Evolutionary conservation across 2,329 filamentous ascomycete species (phyloP).

Genomic region (Alternaria sp.): DNA sequence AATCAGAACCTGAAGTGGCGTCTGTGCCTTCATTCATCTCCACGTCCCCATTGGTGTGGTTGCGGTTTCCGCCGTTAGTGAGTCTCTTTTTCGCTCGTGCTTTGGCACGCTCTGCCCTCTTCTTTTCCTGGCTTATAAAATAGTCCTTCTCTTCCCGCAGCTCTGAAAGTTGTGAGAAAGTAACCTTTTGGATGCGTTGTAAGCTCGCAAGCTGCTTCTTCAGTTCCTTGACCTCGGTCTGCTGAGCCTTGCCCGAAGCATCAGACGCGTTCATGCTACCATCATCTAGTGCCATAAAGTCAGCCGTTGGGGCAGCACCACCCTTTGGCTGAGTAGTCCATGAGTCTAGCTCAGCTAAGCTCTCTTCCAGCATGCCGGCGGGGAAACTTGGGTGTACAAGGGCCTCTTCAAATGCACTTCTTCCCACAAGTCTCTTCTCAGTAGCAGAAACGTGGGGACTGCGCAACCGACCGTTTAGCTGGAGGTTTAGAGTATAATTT

Average conservation of each 20-base stretch:
- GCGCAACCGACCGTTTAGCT: slow-evolving; percentile 59
- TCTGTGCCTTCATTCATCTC: slow-evolving; percentile 39
- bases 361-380: slow-evolving; percentile 49
- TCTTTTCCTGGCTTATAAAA: slow-evolving; percentile 43
- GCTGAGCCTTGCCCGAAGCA: slow-evolving; percentile 13
- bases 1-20: slow-evolving; percentile 30
- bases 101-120: slow-evolving; percentile 34
- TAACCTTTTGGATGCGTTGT: slow-evolving; percentile 56
- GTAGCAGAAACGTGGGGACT: slow-evolving; percentile 42
- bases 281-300: slow-evolving; percentile 43
- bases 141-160: slow-evolving; percentile 53
- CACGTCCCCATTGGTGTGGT: slow-evolving; percentile 32
- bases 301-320: slow-evolving; percentile 31
- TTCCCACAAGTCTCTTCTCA: slow-evolving; percentile 23
- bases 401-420: slow-evolving; percentile 50
- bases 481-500: slow-evolving; percentile 71
- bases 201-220: slow-evolving; percentile 54
- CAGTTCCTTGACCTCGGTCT: slow-evolving; percentile 46
- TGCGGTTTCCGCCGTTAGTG: slow-evolving; percentile 27
- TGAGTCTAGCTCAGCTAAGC: slow-evolving; percentile 44
- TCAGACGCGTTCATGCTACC: slow-evolving; percentile 8
- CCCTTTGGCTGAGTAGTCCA: slow-evolving; percentile 37
- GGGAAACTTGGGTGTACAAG: slow-evolving; percentile 56
- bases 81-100: slow-evolving; percentile 30
- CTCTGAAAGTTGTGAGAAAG: slow-evolving; percentile 55